Percentiles rank a stretch among this genome's conserved stretches.
phyloP scores from a whole-genome alignment of 805 yeast genomes.

The Lachancea meyersii region DNA sequence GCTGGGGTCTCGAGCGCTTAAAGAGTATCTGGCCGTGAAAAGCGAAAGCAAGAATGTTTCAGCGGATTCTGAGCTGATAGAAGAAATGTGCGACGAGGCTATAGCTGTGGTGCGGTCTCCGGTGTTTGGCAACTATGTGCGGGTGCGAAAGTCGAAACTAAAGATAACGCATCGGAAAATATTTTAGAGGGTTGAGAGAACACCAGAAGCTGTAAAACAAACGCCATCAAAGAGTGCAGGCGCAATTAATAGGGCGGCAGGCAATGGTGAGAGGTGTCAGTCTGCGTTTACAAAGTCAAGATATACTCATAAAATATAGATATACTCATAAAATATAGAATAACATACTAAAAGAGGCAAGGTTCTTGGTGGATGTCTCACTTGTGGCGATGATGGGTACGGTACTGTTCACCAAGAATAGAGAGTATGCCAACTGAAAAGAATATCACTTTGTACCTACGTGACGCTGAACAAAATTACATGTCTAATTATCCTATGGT shows the following conservation, averaged over 20 bases:
- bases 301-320: too few relatives aligned
- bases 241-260: not conserved
- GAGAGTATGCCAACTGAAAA: too few relatives aligned
- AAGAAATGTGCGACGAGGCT: not conserved
- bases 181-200: slow-evolving; percentile 10
- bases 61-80: not conserved
- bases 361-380: too few relatives aligned
- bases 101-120: slow-evolving; percentile 3
- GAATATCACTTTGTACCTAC: not conserved
- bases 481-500: not conserved
- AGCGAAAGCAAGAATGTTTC: not conserved
- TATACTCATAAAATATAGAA: too few relatives aligned
- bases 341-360: too few relatives aligned
- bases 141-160: slow-evolving; percentile 16
- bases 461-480: not conserved
- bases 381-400: too few relatives aligned
- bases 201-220: too few relatives aligned
- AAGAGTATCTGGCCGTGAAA: slow-evolving; percentile 12
- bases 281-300: too few relatives aligned
- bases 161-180: slow-evolving; percentile 19
- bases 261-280: too few relatives aligned
- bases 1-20: slow-evolving; percentile 12
- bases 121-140: slow-evolving; percentile 12
- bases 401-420: too few relatives aligned
- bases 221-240: too few relatives aligned